Evolutionary conservation across 805 yeast species (phyloP).

Genomic region (Sugiyamaella qingdaonensis): DNA sequence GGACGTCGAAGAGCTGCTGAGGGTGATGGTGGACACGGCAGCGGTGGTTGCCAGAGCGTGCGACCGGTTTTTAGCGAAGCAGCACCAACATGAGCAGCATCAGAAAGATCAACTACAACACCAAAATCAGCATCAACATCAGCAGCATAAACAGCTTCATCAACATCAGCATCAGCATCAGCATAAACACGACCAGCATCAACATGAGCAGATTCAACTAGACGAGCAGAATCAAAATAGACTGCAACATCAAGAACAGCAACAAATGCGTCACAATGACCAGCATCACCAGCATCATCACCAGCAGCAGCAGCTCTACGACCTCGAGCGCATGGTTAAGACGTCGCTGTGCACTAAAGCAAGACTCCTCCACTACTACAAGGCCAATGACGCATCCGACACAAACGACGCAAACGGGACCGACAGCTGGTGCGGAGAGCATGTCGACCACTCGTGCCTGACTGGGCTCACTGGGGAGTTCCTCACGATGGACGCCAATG

Average conservation of each 20-base stretch:
- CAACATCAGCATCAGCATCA: not conserved
- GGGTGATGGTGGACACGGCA: conserved; percentile 47
- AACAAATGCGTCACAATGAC: no score
- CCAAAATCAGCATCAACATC: conserved; percentile 22
- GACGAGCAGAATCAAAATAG: conserved; percentile 12
- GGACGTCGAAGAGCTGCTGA: conserved; percentile 34
- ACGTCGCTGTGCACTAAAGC: conserved; percentile 55
- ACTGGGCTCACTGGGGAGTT: conserved; percentile 57
- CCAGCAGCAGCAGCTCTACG: not conserved
- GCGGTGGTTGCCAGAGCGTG: conserved; percentile 50
- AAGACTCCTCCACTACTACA: conserved; percentile 52
- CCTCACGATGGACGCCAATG: conserved; percentile 36
- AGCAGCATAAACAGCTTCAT: conserved; percentile 23
- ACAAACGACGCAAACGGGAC: conserved; percentile 14
- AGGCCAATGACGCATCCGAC: conserved; percentile 8
- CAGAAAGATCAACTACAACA: no score
- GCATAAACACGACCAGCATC: not conserved
- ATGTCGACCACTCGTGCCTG: conserved; percentile 55
- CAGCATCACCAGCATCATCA: not conserved
- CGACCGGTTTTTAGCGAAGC: conserved; percentile 40
- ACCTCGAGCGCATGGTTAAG: conserved; percentile 43
- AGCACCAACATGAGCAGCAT: conserved; percentile 29
- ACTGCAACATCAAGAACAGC: no score
- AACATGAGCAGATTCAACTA: no score
- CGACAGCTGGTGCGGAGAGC: conserved; percentile 60